Evolutionary conservation across 2,329 filamentous ascomycete genomes (phyloP), one percentile per base, ranked within the genome.

Genomic region (Nigrospora osmanthi): DNA sequence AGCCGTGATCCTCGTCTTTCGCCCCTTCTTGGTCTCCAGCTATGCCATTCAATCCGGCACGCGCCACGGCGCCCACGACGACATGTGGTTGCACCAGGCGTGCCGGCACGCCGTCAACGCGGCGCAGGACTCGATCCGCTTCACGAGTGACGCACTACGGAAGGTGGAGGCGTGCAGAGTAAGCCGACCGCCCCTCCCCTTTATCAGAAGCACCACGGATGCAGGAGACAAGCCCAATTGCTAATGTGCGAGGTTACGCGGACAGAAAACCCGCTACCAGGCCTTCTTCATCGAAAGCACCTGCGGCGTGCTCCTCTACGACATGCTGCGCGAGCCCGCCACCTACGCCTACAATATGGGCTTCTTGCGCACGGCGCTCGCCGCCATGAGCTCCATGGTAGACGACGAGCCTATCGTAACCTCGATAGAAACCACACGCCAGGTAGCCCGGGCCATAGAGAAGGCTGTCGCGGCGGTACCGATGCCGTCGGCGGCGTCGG

Each of bases 61-160:
- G 6, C 42, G 43, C 10, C 41, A 31, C 28, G 33, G 16, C 13
- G 15, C 43, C 13, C 42, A 15, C 34, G 41, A 13, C 35, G 48
- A 49, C 4, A 60, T 61, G 47, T 61, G 58, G 58, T 50, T 61
- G 11, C 47, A 58, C 36, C 57, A 58, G 19, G 58, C 58, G 1
- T 60, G 58, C 38, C 45, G 58, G 39, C 49, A 55, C 23, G 58
- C 58, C 1, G 55, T 52, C 31, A 55, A 60, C 38, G 55, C 58
- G 10, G 58, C 58, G 7, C 58, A 60, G 35, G 58, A 61, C 44
- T 52, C 52, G 12, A 50, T 58, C 16, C 44, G 55, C n/a, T 57
- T 54, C 31, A 47, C 37, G 28, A 49, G 39, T 42, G 42, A 30
- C 37, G 46, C 35, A 35, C 42, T 52, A 11, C 40, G 41, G 13